phyloP scores from a whole-genome alignment of 345 rosid genomes.

The Sonneratia caseolaris region DNA sequence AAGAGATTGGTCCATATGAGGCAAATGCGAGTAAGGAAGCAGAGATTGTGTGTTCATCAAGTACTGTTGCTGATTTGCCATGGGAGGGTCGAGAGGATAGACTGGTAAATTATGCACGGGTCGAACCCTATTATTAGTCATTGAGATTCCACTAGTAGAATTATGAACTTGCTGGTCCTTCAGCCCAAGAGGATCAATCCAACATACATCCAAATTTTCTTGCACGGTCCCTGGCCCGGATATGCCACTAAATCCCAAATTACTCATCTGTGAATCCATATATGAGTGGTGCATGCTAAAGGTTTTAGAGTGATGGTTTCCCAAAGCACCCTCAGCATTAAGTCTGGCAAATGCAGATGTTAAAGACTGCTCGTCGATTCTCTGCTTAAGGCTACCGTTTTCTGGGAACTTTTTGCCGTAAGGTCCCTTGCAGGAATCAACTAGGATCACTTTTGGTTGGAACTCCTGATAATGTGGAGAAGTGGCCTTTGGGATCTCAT shows the following conservation, averaged over 20 bases:
- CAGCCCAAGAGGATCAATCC: slow-evolving; percentile 23
- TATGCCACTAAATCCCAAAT: slow-evolving; percentile 27
- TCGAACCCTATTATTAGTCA: slow-evolving; percentile 30
- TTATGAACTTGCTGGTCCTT: slow-evolving; percentile 36
- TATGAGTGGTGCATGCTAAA: slow-evolving; percentile 17
- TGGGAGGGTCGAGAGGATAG: slow-evolving; percentile 29
- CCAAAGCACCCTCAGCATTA: slow-evolving; percentile 19
- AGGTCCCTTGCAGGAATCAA: slow-evolving; percentile 30
- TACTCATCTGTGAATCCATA: slow-evolving; percentile 19
- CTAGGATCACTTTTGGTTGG: slow-evolving; percentile 20
- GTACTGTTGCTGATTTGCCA: slow-evolving; percentile 41
- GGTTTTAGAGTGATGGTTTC: slow-evolving; percentile 18
- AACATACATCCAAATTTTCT: slow-evolving; percentile 17
- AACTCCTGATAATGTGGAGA: slow-evolving; percentile 36
- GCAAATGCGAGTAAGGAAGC: slow-evolving; percentile 32
- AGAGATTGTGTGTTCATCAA: slow-evolving; percentile 29
- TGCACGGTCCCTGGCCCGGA: slow-evolving; percentile 22
- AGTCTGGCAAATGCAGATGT: slow-evolving; percentile 44
- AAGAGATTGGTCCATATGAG: slow-evolving; percentile 29
- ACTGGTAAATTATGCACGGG: slow-evolving; percentile 26
- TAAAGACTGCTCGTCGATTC: slow-evolving; percentile 38
- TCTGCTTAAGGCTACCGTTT: slow-evolving; percentile 19
- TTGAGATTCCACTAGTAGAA: slow-evolving; percentile 25
- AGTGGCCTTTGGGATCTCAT: slow-evolving; percentile 75
- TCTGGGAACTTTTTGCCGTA: slow-evolving; percentile 20